These are phyloP conservation scores for Neostapfia colusana DNA, from an alignment of 176 grass and related monocot species.

Conservation along the genomic window DNA sequence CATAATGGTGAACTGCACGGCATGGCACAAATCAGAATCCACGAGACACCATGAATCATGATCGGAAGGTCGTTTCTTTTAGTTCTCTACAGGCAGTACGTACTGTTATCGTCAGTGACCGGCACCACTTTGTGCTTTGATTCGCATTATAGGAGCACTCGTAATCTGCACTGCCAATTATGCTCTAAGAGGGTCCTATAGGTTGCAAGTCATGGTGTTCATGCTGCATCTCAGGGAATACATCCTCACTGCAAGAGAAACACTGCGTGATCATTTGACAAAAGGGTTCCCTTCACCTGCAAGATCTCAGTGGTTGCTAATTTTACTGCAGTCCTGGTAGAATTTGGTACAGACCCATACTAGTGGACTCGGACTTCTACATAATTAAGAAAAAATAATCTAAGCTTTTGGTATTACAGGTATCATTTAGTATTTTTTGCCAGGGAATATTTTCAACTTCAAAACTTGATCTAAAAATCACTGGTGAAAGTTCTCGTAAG, in stretches of 20 bases:
- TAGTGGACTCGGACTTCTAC: background rate
- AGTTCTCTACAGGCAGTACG: background rate
- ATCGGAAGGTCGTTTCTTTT: background rate
- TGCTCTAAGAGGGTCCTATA: background rate
- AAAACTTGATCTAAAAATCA: too few relatives aligned
- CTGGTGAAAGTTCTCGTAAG: too few relatives aligned
- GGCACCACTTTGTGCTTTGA: constrained; percentile 35
- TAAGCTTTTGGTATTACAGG: background rate
- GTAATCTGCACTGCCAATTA: constrained; percentile 21
- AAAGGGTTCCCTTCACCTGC: too few relatives aligned
- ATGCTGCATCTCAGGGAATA: constrained; percentile 36
- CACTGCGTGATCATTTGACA: background rate
- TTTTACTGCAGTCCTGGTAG: background rate
- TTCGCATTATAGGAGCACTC: constrained; percentile 25
- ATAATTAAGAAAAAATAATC: background rate
- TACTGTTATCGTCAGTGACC: constrained; percentile 57
- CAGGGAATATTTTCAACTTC: too few relatives aligned
- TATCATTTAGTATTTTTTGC: too few relatives aligned
- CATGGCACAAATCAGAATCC: constrained; percentile 23
- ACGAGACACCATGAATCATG: background rate
- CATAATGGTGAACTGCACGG: constrained; percentile 62
- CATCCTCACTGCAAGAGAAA: constrained; percentile 57
- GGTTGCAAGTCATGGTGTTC: constrained; percentile 27
- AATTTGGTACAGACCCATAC: background rate
- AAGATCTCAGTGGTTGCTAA: background rate